Base-by-base conservation (phyloP, 441 rosid species). In the Croton laevigatus region DNA sequence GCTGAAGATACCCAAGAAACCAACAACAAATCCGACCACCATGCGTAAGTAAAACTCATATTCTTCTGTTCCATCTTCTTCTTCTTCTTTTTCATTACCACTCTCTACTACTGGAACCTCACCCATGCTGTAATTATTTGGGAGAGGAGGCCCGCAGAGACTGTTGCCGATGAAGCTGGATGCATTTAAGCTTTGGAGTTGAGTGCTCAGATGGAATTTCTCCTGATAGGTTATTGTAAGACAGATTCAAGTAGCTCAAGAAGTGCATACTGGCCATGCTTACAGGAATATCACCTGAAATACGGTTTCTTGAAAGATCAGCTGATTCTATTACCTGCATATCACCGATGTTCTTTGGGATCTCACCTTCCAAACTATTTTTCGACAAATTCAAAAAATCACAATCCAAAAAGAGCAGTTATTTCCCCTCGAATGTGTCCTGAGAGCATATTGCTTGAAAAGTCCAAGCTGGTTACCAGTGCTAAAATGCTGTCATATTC, bases 381-480 rank as follows among this genome's bases (percentile, higher is more conserved):
- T 73, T 53, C 2, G 81, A 81, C 23, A 82, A 62, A 44, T 82
- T 80, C 11, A n/a, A 85, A 79, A 54, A 59, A 70, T 16, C 13
- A 70, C 62, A 73, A 45, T 52, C 13, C 44, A 66, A 76, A 76
- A 53, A 81, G 83, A 75, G 11, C 23, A 12, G 68, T 58, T 32
- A 81, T 36, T 32, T 85, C 81, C 3, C 70, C 62, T 1, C 88
- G 90, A 10, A 85, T 75, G 10, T 76, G 72, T 61, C 90, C 90
- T 9, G 82, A 78, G 36, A 85, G 54, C 8, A 46, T 71, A 75
- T 87, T 84, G 77, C 73, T 83, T 32, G 83, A 74, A 32, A 87
- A 62, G 45, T 86, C 79, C 48, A 87, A 54, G 78, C 69, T 70
- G 48, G 17, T 40, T 53, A 65, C 38, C 63, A 72, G 60, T 68